These are phyloP conservation scores for Rhizophagus prolifer DNA, from an alignment of 192 early-diverging fungal genomes.

Conservation along the genomic window DNA sequence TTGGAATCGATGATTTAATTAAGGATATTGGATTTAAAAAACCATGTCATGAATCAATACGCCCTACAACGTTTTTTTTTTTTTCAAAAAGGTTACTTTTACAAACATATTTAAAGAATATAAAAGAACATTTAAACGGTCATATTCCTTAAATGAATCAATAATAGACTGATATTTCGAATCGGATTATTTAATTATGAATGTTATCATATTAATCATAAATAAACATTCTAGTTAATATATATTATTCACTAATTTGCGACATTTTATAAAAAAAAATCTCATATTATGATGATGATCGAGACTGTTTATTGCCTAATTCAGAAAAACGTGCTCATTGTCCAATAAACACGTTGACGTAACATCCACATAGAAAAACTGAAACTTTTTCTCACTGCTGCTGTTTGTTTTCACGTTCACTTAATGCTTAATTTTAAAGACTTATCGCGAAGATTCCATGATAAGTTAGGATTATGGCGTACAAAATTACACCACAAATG, in stretches of 20 bases:
- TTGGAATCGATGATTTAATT: no score
- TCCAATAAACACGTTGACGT: no score
- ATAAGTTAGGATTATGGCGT: constrained; percentile 31
- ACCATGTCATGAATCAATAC: neutral
- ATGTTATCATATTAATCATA: no score
- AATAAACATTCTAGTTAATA: no score
- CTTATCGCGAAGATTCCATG: neutral
- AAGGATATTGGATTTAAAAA: neutral
- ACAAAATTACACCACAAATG: constrained; percentile 57
- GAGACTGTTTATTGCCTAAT: no score
- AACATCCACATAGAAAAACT: no score
- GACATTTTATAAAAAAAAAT: no score
- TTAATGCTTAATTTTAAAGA: constrained; percentile 14
- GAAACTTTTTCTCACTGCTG: neutral
- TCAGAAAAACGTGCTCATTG: no score
- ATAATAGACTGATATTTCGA: neutral
- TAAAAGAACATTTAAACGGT: neutral
- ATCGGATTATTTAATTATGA: no score
- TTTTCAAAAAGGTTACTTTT: neutral
- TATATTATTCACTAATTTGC: no score
- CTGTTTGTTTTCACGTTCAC: neutral
- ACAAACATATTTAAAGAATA: no score
- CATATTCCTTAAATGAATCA: neutral
- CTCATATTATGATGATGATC: no score
- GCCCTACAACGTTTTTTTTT: neutral